These are phyloP conservation scores for Diaporthe vexans DNA, from an alignment of 2,329 filamentous ascomycete species.

Conservation along the genomic window DNA sequence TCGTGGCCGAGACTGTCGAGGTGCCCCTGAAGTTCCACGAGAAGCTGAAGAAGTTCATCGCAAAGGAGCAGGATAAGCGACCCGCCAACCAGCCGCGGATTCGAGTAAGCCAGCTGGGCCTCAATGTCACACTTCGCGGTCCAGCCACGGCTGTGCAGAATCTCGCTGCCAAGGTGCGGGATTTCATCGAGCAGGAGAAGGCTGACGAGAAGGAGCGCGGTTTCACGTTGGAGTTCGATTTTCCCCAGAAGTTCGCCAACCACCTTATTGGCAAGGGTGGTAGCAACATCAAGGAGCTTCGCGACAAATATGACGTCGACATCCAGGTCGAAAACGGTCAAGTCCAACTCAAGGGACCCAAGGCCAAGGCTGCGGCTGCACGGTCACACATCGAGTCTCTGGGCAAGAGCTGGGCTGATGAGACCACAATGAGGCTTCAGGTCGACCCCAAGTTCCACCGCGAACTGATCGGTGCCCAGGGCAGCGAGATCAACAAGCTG, in stretches of 20 bases:
- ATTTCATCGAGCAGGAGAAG: constrained; percentile 89
- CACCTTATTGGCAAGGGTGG: constrained; percentile 80
- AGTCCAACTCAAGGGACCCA: constrained; percentile 94
- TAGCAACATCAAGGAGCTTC: constrained; percentile 75
- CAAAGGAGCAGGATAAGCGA: constrained; percentile 72
- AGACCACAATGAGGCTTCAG: constrained; percentile 88
- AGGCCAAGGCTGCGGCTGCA: constrained; percentile 91
- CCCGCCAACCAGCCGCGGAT: constrained; percentile 71
- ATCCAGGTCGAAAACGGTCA: constrained; percentile 95
- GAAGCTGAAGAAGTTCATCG: constrained; percentile 73
- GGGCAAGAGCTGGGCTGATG: constrained; percentile 88
- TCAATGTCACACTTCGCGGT: constrained; percentile 80
- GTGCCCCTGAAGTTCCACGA: constrained; percentile 76
- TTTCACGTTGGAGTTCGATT: constrained; percentile 88
- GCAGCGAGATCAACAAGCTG: constrained; percentile 89
- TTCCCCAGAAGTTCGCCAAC: constrained; percentile 94
- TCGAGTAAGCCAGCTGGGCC: constrained; percentile 70
- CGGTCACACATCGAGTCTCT: constrained; percentile 85
- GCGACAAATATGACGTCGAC: constrained; percentile 77
- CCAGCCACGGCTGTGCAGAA: constrained; percentile 80
- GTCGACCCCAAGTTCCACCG: constrained; percentile 95
- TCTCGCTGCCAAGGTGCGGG: constrained; percentile 79
- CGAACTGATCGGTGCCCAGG: constrained; percentile 91
- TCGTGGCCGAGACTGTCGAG: constrained; percentile 66
- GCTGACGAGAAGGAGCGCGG: constrained; percentile 94